Conservation (phyloP, 2,329 filamentous ascomycete genomes). For the Cladosporium sp. region DNA sequence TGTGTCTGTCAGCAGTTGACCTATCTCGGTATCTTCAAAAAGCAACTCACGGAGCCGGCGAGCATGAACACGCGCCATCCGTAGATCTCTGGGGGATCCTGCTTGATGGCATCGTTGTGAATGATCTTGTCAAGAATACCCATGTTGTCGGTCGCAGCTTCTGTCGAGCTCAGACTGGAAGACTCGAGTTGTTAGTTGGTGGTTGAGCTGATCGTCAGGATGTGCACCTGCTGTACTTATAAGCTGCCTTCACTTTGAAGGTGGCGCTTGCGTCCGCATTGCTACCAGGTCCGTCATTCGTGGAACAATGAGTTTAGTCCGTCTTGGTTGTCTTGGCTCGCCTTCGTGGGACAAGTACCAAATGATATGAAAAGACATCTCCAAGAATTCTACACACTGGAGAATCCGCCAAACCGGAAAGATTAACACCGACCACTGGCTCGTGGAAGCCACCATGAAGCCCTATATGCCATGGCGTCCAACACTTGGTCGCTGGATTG, state of each 20-base stretch:
- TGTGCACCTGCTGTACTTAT: slow-evolving; percentile 17
- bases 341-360: slow-evolving; percentile 3
- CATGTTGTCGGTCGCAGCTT: slow-evolving; percentile 22
- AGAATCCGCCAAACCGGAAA: slow-evolving; percentile 1
- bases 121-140: slow-evolving; percentile 57
- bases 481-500: slow-evolving; percentile 13
- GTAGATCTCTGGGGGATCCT: slow-evolving; percentile 67
- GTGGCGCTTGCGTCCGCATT: slow-evolving; percentile 11
- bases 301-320: slow-evolving; percentile 16
- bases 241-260: slow-evolving; percentile 7
- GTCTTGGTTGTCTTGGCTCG: slow-evolving; percentile 16
- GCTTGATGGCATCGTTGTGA: slow-evolving; percentile 70
- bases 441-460: slow-evolving; percentile 2
- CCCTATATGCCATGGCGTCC: slow-evolving; percentile 8
- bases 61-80: slow-evolving; percentile 68
- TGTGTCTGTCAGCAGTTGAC: slow-evolving; percentile 39
- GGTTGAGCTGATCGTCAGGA: not conserved
- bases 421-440: not conserved
- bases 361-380: slow-evolving; percentile 10
- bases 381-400: slow-evolving; percentile 13
- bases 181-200: not conserved
- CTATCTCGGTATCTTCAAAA: slow-evolving; percentile 49
- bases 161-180: slow-evolving; percentile 14
- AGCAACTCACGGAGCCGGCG: slow-evolving; percentile 63
- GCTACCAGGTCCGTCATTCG: slow-evolving; percentile 13